These are phyloP conservation scores for Naganishia randhawae DNA, from an alignment of 768 basidiomycete species.

Conservation along the genomic window DNA sequence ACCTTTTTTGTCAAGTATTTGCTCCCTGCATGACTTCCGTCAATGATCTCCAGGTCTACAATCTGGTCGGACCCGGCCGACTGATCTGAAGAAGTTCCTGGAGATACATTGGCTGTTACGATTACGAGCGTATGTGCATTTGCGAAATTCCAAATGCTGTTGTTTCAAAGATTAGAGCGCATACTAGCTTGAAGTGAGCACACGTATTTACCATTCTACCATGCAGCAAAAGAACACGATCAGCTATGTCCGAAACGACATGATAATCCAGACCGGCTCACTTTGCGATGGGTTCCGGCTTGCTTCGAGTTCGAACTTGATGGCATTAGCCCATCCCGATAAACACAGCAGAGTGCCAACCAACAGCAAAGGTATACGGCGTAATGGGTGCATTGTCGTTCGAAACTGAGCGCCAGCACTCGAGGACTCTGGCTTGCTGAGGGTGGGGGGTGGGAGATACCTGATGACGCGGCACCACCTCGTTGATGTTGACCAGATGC, in stretches of 20 bases:
- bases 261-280: slow-evolving; percentile 29
- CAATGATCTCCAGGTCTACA: slow-evolving; percentile 89
- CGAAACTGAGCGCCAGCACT: too few species aligned
- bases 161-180: not conserved
- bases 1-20: slow-evolving; percentile 80
- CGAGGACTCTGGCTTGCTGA: too few species aligned
- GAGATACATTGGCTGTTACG: slow-evolving; percentile 86
- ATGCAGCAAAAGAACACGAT: not conserved
- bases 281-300: slow-evolving; percentile 66
- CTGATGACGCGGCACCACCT: too few species aligned
- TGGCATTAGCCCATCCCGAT: slow-evolving; percentile 53
- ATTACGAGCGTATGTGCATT: slow-evolving; percentile 84
- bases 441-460: too few species aligned
- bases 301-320: slow-evolving; percentile 79
- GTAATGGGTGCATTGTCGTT: too few species aligned
- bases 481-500: too few species aligned
- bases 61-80: slow-evolving; percentile 63
- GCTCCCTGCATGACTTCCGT: slow-evolving; percentile 77
- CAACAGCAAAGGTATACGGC: slow-evolving; percentile 1
- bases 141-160: slow-evolving; percentile 85
- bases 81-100: slow-evolving; percentile 41
- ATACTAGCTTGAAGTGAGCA: too few species aligned
- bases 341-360: not conserved
- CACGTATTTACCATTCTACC: slow-evolving; percentile 40
- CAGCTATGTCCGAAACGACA: not conserved